phyloP scores from a whole-genome alignment of 2,329 filamentous ascomycete genomes.

The Mollisia scopiformis region DNA sequence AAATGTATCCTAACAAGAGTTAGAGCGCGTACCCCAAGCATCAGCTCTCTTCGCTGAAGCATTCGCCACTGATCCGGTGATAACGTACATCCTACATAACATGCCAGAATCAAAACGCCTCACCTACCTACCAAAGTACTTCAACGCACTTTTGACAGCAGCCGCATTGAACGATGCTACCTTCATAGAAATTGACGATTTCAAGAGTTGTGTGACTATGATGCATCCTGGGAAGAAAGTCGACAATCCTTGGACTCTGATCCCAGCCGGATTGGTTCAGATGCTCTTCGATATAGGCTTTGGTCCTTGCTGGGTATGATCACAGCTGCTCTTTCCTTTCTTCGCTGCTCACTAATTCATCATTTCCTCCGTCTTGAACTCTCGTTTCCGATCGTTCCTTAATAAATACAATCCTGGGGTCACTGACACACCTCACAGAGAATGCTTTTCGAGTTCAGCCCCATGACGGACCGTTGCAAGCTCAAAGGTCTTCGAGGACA shows the following conservation, averaged over 20 bases:
- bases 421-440: slow-evolving; percentile 10
- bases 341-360: neutral
- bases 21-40: neutral
- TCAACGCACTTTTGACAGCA: slow-evolving; percentile 21
- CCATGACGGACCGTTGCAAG: slow-evolving; percentile 15
- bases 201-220: slow-evolving; percentile 19
- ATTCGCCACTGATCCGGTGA: slow-evolving; percentile 21
- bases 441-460: slow-evolving; percentile 21
- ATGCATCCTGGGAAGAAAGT: slow-evolving; percentile 21
- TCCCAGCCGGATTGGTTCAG: slow-evolving; percentile 21
- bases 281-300: slow-evolving; percentile 27
- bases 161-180: slow-evolving; percentile 24
- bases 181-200: slow-evolving; percentile 21
- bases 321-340: neutral
- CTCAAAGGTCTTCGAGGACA: slow-evolving; percentile 2
- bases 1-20: neutral
- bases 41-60: slow-evolving; percentile 10
- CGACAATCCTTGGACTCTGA: slow-evolving; percentile 22
- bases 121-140: slow-evolving; percentile 22
- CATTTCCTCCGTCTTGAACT: neutral
- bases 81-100: slow-evolving; percentile 23
- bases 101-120: slow-evolving; percentile 9
- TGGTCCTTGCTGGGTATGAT: neutral
- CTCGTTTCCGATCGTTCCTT: neutral
- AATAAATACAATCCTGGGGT: neutral